Evolutionary conservation across 164 flowering plant genomes (phyloP).

Genomic region (Piper longum): DNA sequence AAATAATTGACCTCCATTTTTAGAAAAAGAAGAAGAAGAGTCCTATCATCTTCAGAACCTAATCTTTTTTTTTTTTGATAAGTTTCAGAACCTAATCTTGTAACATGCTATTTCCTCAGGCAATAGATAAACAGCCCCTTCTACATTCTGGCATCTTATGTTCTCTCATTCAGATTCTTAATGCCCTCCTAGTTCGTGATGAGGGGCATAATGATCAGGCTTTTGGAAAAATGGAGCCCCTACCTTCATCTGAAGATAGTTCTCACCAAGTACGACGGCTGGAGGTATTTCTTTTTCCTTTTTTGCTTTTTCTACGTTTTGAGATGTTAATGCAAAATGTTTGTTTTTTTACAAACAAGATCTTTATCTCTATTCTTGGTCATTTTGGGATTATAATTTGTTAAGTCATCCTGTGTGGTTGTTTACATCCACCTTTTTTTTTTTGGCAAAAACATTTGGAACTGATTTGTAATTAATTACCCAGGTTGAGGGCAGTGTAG

Average conservation of each 20-base stretch:
- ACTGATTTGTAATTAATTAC: background rate
- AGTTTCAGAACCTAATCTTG: too few species aligned
- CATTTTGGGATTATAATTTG: background rate
- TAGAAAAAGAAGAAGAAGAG: background rate
- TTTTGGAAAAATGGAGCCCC: constrained; percentile 14
- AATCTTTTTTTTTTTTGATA: too few species aligned
- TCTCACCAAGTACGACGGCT: constrained; percentile 38
- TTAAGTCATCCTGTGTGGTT: background rate
- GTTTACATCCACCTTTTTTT: background rate
- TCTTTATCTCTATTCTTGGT: too few species aligned
- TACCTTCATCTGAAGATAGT: constrained; percentile 19
- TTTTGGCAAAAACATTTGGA: background rate
- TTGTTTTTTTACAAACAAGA: too few species aligned
- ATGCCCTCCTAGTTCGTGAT: constrained; percentile 54
- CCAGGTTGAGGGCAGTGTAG: constrained; percentile 91
- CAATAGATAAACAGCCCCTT: constrained; percentile 89
- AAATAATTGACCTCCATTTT: background rate
- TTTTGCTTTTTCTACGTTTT: background rate
- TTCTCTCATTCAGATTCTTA: constrained; percentile 85
- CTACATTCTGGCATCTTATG: constrained; percentile 95
- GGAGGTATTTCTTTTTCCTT: constrained; percentile 41
- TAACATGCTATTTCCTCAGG: constrained; percentile 29
- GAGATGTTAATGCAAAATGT: too few species aligned
- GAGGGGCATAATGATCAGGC: constrained; percentile 20
- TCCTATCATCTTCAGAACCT: background rate